Base-by-base conservation (phyloP, 345 rosid species). In the Salix caprea region DNA sequence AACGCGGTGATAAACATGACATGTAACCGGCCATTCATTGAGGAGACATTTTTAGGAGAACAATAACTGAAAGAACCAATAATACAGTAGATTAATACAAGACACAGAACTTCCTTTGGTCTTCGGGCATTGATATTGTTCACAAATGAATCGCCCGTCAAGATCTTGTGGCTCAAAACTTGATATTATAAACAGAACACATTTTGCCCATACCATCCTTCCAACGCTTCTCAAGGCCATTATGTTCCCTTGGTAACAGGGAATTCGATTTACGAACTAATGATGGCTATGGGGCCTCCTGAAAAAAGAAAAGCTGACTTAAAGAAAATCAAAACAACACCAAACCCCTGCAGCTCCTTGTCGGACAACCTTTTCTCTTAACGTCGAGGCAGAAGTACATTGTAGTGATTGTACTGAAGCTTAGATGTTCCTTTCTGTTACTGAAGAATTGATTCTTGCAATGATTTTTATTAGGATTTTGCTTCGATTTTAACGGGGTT, bases 301-400 rank as follows among this genome's bases (percentile, higher is more conserved):
- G 9, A 72, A 18, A 21, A 71, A 65, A 65, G 58, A 61, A 79
- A 76, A 67, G 81, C 74, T 65, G 54, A 80, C 56, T 67, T 71
- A 18, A 52, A 34, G 44, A 30, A 50, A 61, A 52, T 71, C 16
- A 30, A 54, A 52, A 2, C 6, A 32, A 10, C 36, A 37, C 26
- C 64, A 58, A 23, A 26, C 28, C 4, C 62, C 62, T 58, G 28
- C 62, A 58, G 28, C 28, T 23, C 28, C 64, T 58, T 0, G 28
- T 23, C 24, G 64, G 28, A 23, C 64, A 9, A 23, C 28, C 13
- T 58, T n/a, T 9, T 58, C 62, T 58, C 23, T 58, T 1, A 23
- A 23, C 23, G 64, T 9, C 3, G 64, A 23, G 64, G 23, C 28
- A 4, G 13, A 23, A 58, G 28, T 54, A 54, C n/a, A 18, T 54